Evolutionary conservation across 441 rosid genomes (phyloP), one percentile per base, ranked within the genome.

Genomic region (Populus tomentosa): DNA sequence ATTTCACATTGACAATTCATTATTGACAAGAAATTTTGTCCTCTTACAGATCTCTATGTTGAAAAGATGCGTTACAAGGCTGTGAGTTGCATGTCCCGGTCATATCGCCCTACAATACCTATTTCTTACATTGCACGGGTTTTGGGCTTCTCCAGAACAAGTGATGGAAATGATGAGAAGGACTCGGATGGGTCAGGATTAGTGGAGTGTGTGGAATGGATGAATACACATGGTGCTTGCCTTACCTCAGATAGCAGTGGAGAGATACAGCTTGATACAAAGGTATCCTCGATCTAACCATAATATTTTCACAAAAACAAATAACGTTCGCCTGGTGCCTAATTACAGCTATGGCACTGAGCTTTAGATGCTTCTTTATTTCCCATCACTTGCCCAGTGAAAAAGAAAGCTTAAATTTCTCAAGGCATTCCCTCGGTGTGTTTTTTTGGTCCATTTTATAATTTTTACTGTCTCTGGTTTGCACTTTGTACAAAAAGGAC

Each of bases 1-100:
- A 26, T 33, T 14, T 33, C 18, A 7, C 33, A 14, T 67, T 32
- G 33, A 42, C 7, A 24, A 18, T 73, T 28, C 35, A 18, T 50
- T 30, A n/a, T 24, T 71, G 46, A 42, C 75, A 56, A 18, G 32
- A 35, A 42, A 36, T 53, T 70, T 65, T 40, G 42, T 72, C 50
- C 73, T 73, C 75, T 18, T 84, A 86, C 93, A 97, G 99, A 97
- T 89, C 98, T 88, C 50, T 93, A 84, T 82, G 97, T 86, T 74
- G 97, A 97, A 78, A 97, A 93, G 89, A 91, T 94, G 90, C 95
- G 98, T 74, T 94, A 88, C 73, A 93, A 92, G 88, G 99, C 99
- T 71, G 94, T 94, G 80, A 90, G 50, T 76, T 88, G 96, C 88
- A 94, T 97, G 84, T 85, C 94, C 42, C 90, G 92, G 72, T 89